Evolutionary conservation across 306 rosid species (phyloP), one percentile per base, ranked within the genome.

Genomic region (Oemleria cerasiformis): DNA sequence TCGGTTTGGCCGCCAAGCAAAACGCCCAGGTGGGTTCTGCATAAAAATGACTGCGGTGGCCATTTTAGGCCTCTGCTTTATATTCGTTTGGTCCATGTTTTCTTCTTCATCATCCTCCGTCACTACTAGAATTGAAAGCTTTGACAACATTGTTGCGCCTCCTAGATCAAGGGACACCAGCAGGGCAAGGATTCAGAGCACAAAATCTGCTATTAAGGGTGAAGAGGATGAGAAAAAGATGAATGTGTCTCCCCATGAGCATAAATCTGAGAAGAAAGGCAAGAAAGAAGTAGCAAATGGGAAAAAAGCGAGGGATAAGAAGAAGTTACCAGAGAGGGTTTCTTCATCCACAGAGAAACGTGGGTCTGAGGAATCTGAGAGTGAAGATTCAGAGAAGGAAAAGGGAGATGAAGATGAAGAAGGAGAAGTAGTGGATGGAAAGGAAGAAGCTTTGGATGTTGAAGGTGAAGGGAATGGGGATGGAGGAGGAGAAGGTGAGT

Each of bases 11-110:
- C 90, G 99, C 75, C 91, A 83, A 79, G 84, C 84, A 17, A 94
- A 94, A 73, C 95, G 95, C 45, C 96, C 96, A 14, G 67, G 77
- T 77, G 89, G 97, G 30, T 73, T 94, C 34, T 89, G 91, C 68
- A 78, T 84, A 19, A 94, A 91, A 88, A 85, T 88, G 95, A 61
- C 92, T 2, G 96, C 86, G 44, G 96, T 88, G 51, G 88, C 85
- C 17, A 43, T 91, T 1, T 67, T 91, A 79, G 99, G 97, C 55
- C 86, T 91, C 38, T 89, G 97, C 76, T 94, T 91, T 56, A 81
- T 91, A 70, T 73, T 94, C 64, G 87, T 89, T 9, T 94, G 99
- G 99, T 80, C 87, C 10, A 75, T 89, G 74, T 91, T 91, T 72
- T 85, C 95, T 54, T 79, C 92, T 77, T 79, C 93, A 4, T 80